Conservation (phyloP, 257 asterid species). For the Nicotiana sylvestris region DNA sequence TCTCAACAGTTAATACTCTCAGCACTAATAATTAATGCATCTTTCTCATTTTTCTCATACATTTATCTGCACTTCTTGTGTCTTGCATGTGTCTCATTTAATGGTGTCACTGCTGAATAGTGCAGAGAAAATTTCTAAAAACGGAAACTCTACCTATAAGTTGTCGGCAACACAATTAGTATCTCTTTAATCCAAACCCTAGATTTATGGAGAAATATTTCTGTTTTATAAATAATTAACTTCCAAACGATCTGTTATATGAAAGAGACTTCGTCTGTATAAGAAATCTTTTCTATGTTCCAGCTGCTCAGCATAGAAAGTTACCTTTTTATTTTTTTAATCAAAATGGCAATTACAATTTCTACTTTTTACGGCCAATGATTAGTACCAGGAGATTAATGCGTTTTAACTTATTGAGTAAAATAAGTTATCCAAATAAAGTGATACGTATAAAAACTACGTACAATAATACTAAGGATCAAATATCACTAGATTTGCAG, state of each 20-base stretch:
- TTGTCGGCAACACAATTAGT: slow-evolving; percentile 1
- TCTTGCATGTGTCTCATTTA: slow-evolving; percentile 7
- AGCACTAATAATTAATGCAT: not conserved
- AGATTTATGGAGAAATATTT: not conserved
- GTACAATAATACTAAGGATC: not conserved
- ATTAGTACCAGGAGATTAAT: not conserved
- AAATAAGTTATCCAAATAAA: not conserved
- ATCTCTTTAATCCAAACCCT: not conserved
- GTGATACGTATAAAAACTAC: not conserved
- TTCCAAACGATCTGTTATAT: no score
- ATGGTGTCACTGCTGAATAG: not conserved
- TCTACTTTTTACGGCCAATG: not conserved
- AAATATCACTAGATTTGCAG: not conserved
- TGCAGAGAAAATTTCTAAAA: not conserved
- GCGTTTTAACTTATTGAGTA: not conserved
- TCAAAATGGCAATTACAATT: no score
- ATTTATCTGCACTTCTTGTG: not conserved
- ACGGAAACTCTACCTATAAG: not conserved
- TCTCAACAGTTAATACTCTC: not conserved
- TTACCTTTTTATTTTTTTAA: no score
- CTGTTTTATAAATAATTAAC: not conserved
- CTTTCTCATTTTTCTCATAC: not conserved
- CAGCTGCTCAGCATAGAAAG: no score
- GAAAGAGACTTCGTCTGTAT: no score
- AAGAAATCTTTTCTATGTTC: no score